A percentile compares a stretch with the other conserved stretches of the same genome.
Evolutionary conservation across 2,329 filamentous ascomycete genomes (phyloP).

Genomic region (Orbilia ellipsospora): DNA sequence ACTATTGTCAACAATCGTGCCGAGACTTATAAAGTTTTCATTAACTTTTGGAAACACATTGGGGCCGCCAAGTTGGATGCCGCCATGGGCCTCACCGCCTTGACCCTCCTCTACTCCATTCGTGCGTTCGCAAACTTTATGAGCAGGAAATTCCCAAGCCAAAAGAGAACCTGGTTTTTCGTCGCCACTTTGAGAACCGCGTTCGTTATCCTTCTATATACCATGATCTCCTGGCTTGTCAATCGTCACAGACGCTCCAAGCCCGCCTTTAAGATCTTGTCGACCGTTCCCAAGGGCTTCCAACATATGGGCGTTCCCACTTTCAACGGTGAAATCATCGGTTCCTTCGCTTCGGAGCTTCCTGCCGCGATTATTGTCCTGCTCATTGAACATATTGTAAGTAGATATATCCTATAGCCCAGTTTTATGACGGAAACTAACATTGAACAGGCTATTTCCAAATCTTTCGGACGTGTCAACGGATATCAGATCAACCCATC

Average conservation of each 20-base stretch:
- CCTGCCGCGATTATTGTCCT: constrained; percentile 93
- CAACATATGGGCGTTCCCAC: constrained; percentile 78
- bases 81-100: constrained; percentile 84
- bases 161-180: constrained; percentile 85
- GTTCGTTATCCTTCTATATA: constrained; percentile 92
- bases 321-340: constrained; percentile 74
- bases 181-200: constrained; percentile 87
- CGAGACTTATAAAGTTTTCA: constrained; percentile 82
- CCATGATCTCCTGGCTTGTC: constrained; percentile 85
- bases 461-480: constrained; percentile 94
- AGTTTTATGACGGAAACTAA: background rate
- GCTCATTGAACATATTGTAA: constrained; percentile 88
- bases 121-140: constrained; percentile 72
- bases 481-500: constrained; percentile 96
- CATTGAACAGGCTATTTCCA: constrained; percentile 74
- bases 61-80: constrained; percentile 78
- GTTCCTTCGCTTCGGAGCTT: constrained; percentile 75
- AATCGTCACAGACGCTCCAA: constrained; percentile 75
- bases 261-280: constrained; percentile 79
- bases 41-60: constrained; percentile 81
- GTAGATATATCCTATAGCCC: background rate
- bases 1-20: constrained; percentile 75
- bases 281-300: constrained; percentile 84
- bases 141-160: constrained; percentile 75
- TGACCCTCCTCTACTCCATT: constrained; percentile 80